These are phyloP conservation scores for Malassezia equina DNA, from an alignment of 1,284 basidiomycete genomes.

Conservation along the genomic window DNA sequence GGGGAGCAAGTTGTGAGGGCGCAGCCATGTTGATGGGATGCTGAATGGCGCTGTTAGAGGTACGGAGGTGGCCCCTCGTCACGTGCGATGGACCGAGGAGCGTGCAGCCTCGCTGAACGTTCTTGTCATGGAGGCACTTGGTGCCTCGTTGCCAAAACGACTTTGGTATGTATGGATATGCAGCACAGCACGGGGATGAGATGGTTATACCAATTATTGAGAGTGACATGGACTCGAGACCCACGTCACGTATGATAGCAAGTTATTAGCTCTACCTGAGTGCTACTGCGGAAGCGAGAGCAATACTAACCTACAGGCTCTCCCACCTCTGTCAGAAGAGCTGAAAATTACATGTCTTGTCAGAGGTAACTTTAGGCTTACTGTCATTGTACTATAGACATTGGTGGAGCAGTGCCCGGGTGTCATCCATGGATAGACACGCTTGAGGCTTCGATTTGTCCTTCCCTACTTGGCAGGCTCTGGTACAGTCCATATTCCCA, in stretches of 20 bases:
- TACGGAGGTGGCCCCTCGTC: not conserved
- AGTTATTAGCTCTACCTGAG: conserved; percentile 48
- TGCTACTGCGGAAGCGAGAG: not conserved
- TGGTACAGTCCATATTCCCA: not conserved
- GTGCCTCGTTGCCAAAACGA: not conserved
- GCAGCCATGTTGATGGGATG: not conserved
- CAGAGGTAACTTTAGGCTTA: no score
- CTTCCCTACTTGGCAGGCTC: no score
- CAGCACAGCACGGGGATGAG: conserved; percentile 5
- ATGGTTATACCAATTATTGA: not conserved
- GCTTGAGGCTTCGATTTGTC: no score
- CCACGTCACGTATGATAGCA: conserved; percentile 7
- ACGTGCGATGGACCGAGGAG: not conserved
- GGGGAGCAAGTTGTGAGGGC: not conserved
- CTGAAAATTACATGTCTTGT: not conserved
- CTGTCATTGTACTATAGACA: no score
- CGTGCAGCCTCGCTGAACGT: not conserved
- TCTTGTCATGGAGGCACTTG: not conserved
- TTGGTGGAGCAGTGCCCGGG: no score
- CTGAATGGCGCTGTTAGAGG: not conserved
- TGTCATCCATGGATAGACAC: no score
- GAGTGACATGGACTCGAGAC: conserved; percentile 17
- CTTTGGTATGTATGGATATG: not conserved
- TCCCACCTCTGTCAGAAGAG: not conserved
- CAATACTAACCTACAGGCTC: not conserved